Base-by-base conservation (phyloP, 2,329 filamentous ascomycete genomes). In the Septoria petroselini region DNA sequence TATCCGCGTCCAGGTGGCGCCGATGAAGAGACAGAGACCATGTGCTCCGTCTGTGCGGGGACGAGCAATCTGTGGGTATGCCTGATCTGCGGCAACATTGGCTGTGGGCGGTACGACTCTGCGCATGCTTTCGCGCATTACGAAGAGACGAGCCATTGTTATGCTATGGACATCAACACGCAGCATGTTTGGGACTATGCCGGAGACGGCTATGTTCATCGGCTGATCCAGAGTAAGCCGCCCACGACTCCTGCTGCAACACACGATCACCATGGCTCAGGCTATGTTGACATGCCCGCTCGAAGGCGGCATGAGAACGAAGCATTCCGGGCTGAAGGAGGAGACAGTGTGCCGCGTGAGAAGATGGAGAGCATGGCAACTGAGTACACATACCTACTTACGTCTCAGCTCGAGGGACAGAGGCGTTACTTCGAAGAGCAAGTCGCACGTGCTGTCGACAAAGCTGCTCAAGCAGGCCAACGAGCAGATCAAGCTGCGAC, bases 151-250 rank as follows among this genome's bases (percentile, higher is more conserved):
- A 82, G 83, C 3, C 93, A 98, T 69, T 87, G 86, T 56, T 98
- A 95, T 66, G 86, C 90, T 19, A 86, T 98, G 67, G 93, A 98
- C 67, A 81, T 97, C 30, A 83, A 86, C 54, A 95, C 90, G 0
- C 91, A 98, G 68, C 86, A 95, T 61, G 91, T 98, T 1, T 98
- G 93, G 93, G 93, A 98, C 70, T 98, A 98, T 58, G 88, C 88
- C 0, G 90, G 88, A 3, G 93, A 98, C 65, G 87, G 86, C 64
- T 98, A 95, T 77, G 93, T 97, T 41, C 93, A 98, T 70, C 85
- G 93, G 7, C 81, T 97, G 43, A 95, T 98, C 48, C 86, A 95
- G 58, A 89, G 90, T 65, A 95, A 96, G 72, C 85, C 88, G 7
- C 95, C 67, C 8, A 44, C 48, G 6, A 53, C 50, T 12, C 50